Base-by-base conservation (phyloP, 2,329 filamentous ascomycete genomes). In the Sphaerulina vaccinii region DNA sequence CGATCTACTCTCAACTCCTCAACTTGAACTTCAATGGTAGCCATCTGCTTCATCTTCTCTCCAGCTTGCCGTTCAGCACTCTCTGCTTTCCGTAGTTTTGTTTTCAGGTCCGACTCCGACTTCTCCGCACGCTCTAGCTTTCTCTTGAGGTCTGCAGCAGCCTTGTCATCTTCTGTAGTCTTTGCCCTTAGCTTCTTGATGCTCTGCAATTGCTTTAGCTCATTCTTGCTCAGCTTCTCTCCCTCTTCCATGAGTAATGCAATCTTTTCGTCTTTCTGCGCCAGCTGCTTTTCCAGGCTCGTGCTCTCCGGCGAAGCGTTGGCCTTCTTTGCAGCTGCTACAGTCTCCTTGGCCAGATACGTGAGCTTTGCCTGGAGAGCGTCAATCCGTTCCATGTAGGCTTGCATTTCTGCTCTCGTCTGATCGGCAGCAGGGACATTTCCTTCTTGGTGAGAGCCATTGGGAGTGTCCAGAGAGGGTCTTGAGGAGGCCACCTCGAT, bases 211-310 rank as follows among this genome's bases (percentile, higher is more conserved):
- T 95, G 85, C 65, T 90, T 90, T 70, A 96, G 82, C 68, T 99
- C 93, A 0, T 82, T 87, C 62, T 86, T 88, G 1, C 90, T 91
- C 7, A 97, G 78, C 60, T 87, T 90, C 62, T 93, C 88, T 0
- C 95, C 93, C 73, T 99, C 93, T 62, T 95, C 86, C 78, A 99
- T 87, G 10, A 99, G 75, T 40, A 91, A 75, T 2, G 91, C 89
- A 63, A 97, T 95, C 67, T 88, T 88, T 62, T 92, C 85, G 62
- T 97, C 91, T 66, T 90, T 95, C 64, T 95, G 90, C 1, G 89
- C 87, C 11, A 97, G 70, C 65, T 88, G 90, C 68, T 86, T 88
- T 59, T 95, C 88, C 1, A 77, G 51, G 50, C 84, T 88, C 5
- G 86, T 86, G 0, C 81, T 67, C 2, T 80, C 74, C 1, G 86